Evolutionary conservation across 2,329 filamentous ascomycete species (phyloP), one percentile per base, ranked within the genome.

Genomic region (Colletotrichum sp.): DNA sequence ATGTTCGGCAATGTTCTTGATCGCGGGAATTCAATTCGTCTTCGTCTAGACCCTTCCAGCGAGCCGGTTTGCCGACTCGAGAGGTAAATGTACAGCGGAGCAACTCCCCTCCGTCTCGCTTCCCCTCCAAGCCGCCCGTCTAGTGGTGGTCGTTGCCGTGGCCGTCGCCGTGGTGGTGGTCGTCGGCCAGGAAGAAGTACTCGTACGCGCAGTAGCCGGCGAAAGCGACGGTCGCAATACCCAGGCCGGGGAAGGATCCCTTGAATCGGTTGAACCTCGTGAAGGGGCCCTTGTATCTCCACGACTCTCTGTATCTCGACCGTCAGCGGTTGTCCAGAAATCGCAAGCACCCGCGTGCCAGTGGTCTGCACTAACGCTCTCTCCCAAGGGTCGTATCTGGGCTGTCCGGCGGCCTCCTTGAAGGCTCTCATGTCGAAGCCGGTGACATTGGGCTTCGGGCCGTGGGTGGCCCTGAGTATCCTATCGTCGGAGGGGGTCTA

Each of bases 201-300:
- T 99, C 97, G 86, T 95, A 98, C 77, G 91, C 92, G 85, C 96
- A 95, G 88, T 99, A 99, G 78, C 89, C 93, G 66, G 94, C 92
- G 85, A 99, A 99, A 62, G 96, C 96, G 76, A 97, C 96, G 7
- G 94, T 94, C 36, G 96, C 97, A 81, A 96, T 98, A 79, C 97
- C 97, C 81, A 99, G 90, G 77, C 97, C 97, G 49, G 97, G 97
- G 84, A 99, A 95, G 78, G 92, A 89, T 82, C 91, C 89, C 88
- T 93, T 96, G 89, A 98, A 97, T 81, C 97, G 94, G 88, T 98
- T 98, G 88, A 90, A 94, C 81, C 96, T 92, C 79, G 93, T 94
- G 89, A 98, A 99, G 71, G 92, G 93, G 78, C 96, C 97, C 44
- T 91, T 93, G 89, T 98, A 98, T 86, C 97, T 92, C 97, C 97